These are phyloP conservation scores for Aeminium ludgeri DNA, from an alignment of 495 filamentous ascomycete species.

Conservation along the genomic window DNA sequence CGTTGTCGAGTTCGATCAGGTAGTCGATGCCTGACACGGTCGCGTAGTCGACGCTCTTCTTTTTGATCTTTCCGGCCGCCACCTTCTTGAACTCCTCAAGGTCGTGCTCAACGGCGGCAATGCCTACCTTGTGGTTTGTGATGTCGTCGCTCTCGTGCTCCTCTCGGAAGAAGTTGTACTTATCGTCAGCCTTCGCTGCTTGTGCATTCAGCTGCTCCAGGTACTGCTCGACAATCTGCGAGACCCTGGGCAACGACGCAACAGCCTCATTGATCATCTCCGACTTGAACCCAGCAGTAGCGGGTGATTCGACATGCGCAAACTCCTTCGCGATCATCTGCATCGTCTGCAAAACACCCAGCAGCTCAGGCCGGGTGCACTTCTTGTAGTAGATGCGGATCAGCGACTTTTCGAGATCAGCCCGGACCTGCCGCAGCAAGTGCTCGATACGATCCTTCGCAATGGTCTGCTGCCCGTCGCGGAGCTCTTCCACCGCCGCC, in stretches of 20 bases:
- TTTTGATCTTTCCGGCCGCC: constrained; percentile 52
- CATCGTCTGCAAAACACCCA: constrained; percentile 68
- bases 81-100: constrained; percentile 56
- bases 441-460: constrained; percentile 55
- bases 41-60: constrained; percentile 54
- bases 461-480: constrained; percentile 42
- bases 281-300: constrained; percentile 60
- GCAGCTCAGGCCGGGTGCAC: constrained; percentile 79
- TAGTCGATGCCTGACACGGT: constrained; percentile 85
- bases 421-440: constrained; percentile 52
- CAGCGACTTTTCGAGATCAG: constrained; percentile 77
- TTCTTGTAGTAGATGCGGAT: constrained; percentile 82
- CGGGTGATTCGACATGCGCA: constrained; percentile 41
- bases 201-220: constrained; percentile 75
- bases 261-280: constrained; percentile 55
- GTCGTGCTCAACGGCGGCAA: constrained; percentile 76
- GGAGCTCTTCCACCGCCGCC: constrained; percentile 74
- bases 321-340: constrained; percentile 66
- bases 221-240: constrained; percentile 47
- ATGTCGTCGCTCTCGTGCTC: constrained; percentile 74
- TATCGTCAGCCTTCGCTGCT: constrained; percentile 74
- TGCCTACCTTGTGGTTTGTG: constrained; percentile 73
- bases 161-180: constrained; percentile 84
- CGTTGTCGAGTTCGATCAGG: constrained; percentile 78
- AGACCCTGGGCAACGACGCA: constrained; percentile 58